phyloP scores from a whole-genome alignment of 73 alveolate species.

The Symbiodinium pilosum region DNA sequence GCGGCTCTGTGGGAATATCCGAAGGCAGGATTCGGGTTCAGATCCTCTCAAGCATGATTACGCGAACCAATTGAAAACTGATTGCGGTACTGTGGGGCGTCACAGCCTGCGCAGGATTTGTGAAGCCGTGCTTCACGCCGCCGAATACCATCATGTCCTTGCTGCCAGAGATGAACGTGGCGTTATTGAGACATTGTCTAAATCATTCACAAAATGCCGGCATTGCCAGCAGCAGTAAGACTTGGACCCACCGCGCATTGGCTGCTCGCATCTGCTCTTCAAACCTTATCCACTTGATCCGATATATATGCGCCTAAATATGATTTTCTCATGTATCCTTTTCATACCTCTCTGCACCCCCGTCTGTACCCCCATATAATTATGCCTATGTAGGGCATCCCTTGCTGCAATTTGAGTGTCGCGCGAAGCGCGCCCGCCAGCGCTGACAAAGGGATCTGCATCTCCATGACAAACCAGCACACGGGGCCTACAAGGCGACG shows the following conservation, averaged over 20 bases:
- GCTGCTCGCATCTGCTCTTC: neutral
- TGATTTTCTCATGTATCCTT: no score
- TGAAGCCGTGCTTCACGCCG: conserved; percentile 65
- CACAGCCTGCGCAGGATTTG: conserved; percentile 79
- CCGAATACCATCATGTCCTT: conserved; percentile 85
- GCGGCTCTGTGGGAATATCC: conserved; percentile 61
- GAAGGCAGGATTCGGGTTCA: conserved; percentile 57
- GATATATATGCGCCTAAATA: no score
- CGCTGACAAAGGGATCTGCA: conserved; percentile 84
- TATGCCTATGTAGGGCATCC: no score
- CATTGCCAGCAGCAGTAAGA: no score
- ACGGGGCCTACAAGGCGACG: conserved; percentile 21
- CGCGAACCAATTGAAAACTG: no score
- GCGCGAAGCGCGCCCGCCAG: conserved; percentile 17
- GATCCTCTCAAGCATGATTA: conserved; percentile 4
- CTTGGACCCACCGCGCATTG: neutral
- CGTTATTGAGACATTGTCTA: neutral
- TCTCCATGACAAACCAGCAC: conserved; percentile 85
- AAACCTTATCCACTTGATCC: neutral
- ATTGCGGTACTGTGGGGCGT: no score
- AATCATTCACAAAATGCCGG: neutral
- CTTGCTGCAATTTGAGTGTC: no score
- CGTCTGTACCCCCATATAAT: no score
- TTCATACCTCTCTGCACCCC: no score
- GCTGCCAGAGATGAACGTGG: no score